Conservation (phyloP, 1,139 yeast genomes). For the Candida pseudoviswanathii region DNA sequence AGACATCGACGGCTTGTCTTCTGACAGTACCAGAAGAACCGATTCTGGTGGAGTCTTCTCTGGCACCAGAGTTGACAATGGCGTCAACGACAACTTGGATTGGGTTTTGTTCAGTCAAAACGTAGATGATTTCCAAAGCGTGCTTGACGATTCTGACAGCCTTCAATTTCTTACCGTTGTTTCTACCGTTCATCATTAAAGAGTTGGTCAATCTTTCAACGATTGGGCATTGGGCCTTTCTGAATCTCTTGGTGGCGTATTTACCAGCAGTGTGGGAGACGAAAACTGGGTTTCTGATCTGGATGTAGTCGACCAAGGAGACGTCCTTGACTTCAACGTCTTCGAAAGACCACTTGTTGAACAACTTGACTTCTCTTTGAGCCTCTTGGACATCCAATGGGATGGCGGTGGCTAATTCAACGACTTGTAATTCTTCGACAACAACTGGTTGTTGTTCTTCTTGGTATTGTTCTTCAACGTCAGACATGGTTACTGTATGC, state of each 20-base stretch:
- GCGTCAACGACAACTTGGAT: conserved; percentile 99
- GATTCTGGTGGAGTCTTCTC: conserved; percentile 99
- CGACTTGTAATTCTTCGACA: conserved; percentile 76
- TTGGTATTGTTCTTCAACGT: conserved; percentile 52
- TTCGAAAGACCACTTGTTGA: conserved; percentile 99
- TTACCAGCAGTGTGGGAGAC: conserved; percentile 99
- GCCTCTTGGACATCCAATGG: conserved; percentile 98
- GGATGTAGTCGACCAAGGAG: conserved; percentile 97
- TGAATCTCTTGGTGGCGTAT: conserved; percentile 99
- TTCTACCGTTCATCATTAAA: conserved; percentile 99
- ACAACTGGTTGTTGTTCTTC: conserved; percentile 54
- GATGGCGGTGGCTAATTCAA: conserved; percentile 89
- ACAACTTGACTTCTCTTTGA: conserved; percentile 93
- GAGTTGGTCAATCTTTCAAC: conserved; percentile 99
- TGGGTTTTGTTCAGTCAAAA: conserved; percentile 99
- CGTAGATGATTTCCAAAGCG: conserved; percentile 96
- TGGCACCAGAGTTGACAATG: conserved; percentile 99
- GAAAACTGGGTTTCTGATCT: conserved; percentile 96
- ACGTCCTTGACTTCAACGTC: conserved; percentile 97
- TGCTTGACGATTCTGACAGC: conserved; percentile 99
- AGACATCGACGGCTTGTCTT: conserved; percentile 99
- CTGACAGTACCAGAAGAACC: conserved; percentile 99
- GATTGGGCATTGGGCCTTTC: conserved; percentile 99
- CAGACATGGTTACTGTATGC: conserved; percentile 41
- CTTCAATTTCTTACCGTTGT: conserved; percentile 99